phyloP scores from a whole-genome alignment of 2,329 filamentous ascomycete species.

The Diaporthe sp. region DNA sequence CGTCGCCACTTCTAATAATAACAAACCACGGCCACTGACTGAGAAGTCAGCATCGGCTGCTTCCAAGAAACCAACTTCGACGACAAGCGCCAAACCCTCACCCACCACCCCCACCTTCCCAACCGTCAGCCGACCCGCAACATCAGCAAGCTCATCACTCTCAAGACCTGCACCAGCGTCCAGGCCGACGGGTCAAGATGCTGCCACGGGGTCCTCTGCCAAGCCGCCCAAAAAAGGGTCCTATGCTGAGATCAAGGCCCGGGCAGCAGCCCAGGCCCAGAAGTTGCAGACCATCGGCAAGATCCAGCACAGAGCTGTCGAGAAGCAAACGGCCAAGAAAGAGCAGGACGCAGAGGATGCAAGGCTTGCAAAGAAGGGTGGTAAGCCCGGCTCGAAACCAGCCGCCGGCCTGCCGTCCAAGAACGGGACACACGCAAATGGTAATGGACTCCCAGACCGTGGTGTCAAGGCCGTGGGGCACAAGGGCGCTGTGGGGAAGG shows the following conservation, averaged over 20 bases:
- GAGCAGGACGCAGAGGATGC: slow-evolving; percentile 63
- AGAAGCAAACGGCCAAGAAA: slow-evolving; percentile 70
- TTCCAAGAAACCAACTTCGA: slow-evolving; percentile 35
- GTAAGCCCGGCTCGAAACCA: slow-evolving; percentile 35
- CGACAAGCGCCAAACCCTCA: slow-evolving; percentile 30
- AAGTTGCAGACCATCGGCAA: slow-evolving; percentile 73
- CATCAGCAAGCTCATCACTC: slow-evolving; percentile 17
- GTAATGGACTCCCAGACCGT: slow-evolving; percentile 32
- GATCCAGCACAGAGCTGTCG: slow-evolving; percentile 81
- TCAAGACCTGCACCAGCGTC: neutral
- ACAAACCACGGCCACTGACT: slow-evolving; percentile 40
- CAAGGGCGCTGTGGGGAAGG: slow-evolving; percentile 30
- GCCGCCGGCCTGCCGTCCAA: slow-evolving; percentile 34
- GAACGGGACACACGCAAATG: slow-evolving; percentile 39
- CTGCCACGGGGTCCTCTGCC: slow-evolving; percentile 43
- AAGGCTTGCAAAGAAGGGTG: slow-evolving; percentile 40
- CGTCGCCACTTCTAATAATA: slow-evolving; percentile 42
- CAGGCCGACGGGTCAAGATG: slow-evolving; percentile 50
- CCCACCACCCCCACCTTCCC: slow-evolving; percentile 35
- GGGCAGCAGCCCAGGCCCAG: slow-evolving; percentile 75
- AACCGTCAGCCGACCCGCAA: slow-evolving; percentile 3
- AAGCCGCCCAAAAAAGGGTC: slow-evolving; percentile 77
- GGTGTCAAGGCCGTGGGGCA: slow-evolving; percentile 18
- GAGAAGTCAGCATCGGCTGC: slow-evolving; percentile 38
- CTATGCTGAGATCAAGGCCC: slow-evolving; percentile 80